These are phyloP conservation scores for Chromera velia DNA, from an alignment of 73 alveolate species.

Conservation along the genomic window DNA sequence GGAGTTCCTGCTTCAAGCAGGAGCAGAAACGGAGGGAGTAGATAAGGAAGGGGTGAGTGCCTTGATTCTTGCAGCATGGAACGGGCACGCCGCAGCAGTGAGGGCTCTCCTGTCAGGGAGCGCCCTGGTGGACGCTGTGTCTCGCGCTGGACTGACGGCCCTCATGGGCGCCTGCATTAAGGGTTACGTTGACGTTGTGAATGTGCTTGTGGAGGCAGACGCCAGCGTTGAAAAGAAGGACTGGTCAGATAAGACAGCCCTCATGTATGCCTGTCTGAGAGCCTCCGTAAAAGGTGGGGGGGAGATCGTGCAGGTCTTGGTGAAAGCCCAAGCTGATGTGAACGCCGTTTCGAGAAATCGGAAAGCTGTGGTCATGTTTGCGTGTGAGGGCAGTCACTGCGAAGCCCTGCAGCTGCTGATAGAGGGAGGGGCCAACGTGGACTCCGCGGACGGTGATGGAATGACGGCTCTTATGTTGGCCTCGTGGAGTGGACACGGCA, in stretches of 20 bases:
- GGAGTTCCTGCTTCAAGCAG: not conserved
- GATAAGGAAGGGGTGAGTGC: not conserved
- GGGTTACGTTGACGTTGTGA: not conserved
- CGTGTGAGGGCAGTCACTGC: conserved; percentile 5
- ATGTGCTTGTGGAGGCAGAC: too few relatives aligned
- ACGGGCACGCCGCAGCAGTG: too few relatives aligned
- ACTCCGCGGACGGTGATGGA: not conserved
- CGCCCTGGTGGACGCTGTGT: not conserved
- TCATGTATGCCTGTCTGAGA: too few relatives aligned
- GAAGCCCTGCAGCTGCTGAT: not conserved
- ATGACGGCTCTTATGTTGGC: conserved; percentile 1
- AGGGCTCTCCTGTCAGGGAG: too few relatives aligned
- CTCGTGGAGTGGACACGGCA: not conserved
- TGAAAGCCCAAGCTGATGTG: not conserved
- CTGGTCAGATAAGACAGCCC: too few relatives aligned
- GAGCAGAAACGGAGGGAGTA: not conserved
- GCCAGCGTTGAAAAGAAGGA: too few relatives aligned
- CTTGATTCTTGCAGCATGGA: conserved; percentile 1
- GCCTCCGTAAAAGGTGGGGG: too few relatives aligned
- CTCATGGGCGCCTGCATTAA: not conserved
- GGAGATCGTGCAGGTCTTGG: not conserved
- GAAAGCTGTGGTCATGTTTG: not conserved
- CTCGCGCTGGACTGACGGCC: not conserved
- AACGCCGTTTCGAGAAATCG: not conserved
- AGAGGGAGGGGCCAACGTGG: not conserved